Base-by-base conservation (phyloP, 345 rosid genomes). In the Eucalyptus paniculata region DNA sequence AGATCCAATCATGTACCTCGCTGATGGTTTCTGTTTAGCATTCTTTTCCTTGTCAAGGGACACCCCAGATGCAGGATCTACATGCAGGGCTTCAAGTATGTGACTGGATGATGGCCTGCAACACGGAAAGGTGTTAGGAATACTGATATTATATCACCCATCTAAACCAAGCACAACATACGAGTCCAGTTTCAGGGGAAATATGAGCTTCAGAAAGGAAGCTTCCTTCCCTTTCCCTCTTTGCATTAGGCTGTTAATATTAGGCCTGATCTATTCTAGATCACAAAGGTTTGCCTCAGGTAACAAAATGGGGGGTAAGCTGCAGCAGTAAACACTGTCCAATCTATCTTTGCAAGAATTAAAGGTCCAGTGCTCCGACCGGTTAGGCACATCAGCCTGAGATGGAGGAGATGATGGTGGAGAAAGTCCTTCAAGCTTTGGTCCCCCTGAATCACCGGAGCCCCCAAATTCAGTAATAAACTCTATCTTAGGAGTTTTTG, bases 281-380 rank as follows among this genome's bases (percentile, higher is more conserved):
- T 93, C 93, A 92, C 91, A 94, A 92, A 94, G 89, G 90, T 90
- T 91, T 92, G 90, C 94, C 90, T 93, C 93, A 92, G 94, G 95
- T 93, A 94, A 95, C 94, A 95, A 96, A 83, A 93, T 86, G 89
- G 91, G 83, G 94, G 93, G 88, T 91, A 94, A 95, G 96, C 96
- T 92, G 97, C 94, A 95, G 96, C 95, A 93, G 95, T 92, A 93
- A 94, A 95, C 92, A 93, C 95, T 92, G 94, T 90, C 95, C 93
- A 95, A 96, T 95, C 95, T 96, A 97, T 98, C 98, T 87, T 96
- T 96, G 99, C 97, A 94, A 96, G 94, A 96, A 96, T 93, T 94
- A 96, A 96, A 96, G 98, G 96, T 95, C 94, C 94, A 98, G 96
- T 97, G 97, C 99, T 95, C 99, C 99, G 96, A 98, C 99, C 99